A percentile compares a stretch with the other conserved stretches of the same genome.
Evolutionary conservation across 164 flowering plant species (phyloP).

Genomic region (Macadamia tetraphylla): DNA sequence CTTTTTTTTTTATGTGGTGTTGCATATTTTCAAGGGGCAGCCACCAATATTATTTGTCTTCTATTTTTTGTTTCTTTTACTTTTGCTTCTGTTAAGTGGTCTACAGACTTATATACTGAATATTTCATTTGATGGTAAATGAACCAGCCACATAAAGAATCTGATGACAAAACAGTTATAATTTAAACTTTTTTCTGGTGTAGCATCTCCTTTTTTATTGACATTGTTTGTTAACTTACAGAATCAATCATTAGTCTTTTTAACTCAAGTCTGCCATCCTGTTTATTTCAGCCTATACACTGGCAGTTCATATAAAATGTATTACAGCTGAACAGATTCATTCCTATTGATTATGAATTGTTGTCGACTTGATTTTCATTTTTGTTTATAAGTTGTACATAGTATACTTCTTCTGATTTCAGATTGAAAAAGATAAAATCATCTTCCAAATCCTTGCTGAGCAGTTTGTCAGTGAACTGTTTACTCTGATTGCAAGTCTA

Average conservation of each 20-base stretch:
- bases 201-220: not conserved
- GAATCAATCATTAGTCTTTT: not conserved
- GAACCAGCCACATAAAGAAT: not conserved
- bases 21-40: not conserved
- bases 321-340: too few relatives aligned
- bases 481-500: conserved; percentile 14
- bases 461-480: not conserved
- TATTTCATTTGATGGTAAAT: too few relatives aligned
- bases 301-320: too few relatives aligned
- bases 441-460: too few relatives aligned
- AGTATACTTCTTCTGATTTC: too few relatives aligned
- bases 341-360: too few relatives aligned
- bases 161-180: not conserved
- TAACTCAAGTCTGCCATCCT: too few relatives aligned
- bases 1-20: not conserved
- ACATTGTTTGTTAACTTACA: not conserved
- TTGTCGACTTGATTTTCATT: too few relatives aligned
- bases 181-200: not conserved
- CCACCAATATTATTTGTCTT: not conserved
- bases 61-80: not conserved
- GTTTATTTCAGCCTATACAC: too few relatives aligned
- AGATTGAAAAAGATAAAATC: too few relatives aligned
- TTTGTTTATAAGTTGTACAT: not conserved
- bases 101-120: not conserved
- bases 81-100: not conserved